These are phyloP conservation scores for Choiromyces venosus DNA, from an alignment of 495 filamentous ascomycete species.

Conservation along the genomic window DNA sequence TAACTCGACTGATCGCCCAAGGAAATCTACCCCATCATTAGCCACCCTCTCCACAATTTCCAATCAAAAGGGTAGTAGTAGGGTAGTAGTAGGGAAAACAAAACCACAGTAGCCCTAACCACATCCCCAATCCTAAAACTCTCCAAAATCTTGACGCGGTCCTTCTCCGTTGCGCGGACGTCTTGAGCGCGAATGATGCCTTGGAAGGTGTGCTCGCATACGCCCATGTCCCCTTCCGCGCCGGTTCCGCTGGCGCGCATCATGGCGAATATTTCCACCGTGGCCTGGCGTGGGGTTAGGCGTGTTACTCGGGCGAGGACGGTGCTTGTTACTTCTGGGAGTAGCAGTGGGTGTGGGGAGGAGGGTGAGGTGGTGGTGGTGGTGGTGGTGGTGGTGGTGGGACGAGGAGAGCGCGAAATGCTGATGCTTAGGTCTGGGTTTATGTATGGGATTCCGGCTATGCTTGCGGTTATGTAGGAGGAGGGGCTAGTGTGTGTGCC, in stretches of 20 bases:
- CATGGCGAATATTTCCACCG: slow-evolving; percentile 73
- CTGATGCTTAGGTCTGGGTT: neutral
- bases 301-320: slow-evolving; percentile 82
- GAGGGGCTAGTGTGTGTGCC: slow-evolving; percentile 50
- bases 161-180: slow-evolving; percentile 90
- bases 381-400: slow-evolving; percentile 53
- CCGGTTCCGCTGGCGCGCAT: no score
- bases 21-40: slow-evolving; percentile 59
- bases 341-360: slow-evolving; percentile 14
- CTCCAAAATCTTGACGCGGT: slow-evolving; percentile 81
- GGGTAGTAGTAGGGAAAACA: neutral
- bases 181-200: slow-evolving; percentile 64
- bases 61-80: neutral
- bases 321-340: slow-evolving; percentile 71
- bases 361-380: neutral
- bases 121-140: slow-evolving; percentile 92
- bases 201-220: slow-evolving; percentile 47
- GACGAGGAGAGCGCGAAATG: slow-evolving; percentile 58
- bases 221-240: slow-evolving; percentile 44
- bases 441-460: slow-evolving; percentile 1
- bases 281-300: slow-evolving; percentile 74
- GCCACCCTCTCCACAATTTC: neutral
- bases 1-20: slow-evolving; percentile 91
- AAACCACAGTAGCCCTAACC: slow-evolving; percentile 73
- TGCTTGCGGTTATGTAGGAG: neutral